Base-by-base conservation (phyloP, 805 yeast genomes). In the Metschnikowia baotianmanensis region DNA sequence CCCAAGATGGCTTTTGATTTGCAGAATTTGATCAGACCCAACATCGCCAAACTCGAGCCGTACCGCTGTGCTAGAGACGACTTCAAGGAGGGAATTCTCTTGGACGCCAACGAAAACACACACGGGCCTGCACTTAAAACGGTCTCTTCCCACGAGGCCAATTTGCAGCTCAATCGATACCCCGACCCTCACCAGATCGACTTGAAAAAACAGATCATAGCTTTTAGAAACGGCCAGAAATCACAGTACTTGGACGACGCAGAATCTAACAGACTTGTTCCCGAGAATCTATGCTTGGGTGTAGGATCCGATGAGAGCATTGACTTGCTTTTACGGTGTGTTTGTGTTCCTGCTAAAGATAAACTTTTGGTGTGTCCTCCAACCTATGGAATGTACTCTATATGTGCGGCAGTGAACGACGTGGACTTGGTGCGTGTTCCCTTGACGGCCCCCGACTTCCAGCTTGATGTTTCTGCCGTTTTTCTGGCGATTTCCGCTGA, bases 231-330 rank as follows among this genome's bases (percentile, higher is more conserved):
- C 59, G 47, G 58, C 2, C 76, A 73, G 43, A 71, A 74, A 0
- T 65, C 57, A 43, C 36, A 38, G 21, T 35, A 36, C 35, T 37
- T 53, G 27, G 23, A 16, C 3, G 17, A 21, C 25, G 19, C 25
- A 9, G 43, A 55, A 13, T 34, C 36, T 25, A 46, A 47, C 5
- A 38, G 17, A 13, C 41, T 39, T 6, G 58, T 86, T 46, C 77
- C 85, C 0, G 83, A 72, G 5, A 93, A 93, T 63, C 56, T 93
- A 23, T 89, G 95, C 58, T 72, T 93, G 24, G 99, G 99, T 31
- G 99, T 93, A 10, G 99, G 99, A 1, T 90, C 97, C 1, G 99
- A 93, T 61, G 99, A 93, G 63, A 80, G 93, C 55, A 89, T 93
- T 45, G 99, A 93, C 59, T 76, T 93, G 29, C 65, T 91, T 40